phyloP scores from a whole-genome alignment of 148 eudicot genomes.

The Pouteria glomerata region DNA sequence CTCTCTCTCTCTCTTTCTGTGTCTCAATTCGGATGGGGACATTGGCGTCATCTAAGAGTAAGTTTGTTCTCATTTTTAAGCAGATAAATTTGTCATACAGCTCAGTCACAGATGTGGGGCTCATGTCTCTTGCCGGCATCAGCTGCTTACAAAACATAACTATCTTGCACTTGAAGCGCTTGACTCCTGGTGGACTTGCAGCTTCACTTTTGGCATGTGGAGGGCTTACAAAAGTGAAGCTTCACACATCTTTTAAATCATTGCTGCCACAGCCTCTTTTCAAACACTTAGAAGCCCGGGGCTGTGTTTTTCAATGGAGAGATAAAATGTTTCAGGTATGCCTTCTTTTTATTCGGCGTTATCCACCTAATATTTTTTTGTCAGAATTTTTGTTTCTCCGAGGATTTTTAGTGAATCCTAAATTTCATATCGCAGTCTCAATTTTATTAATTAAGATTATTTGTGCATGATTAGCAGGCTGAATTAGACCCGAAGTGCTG shows the following conservation, averaged over 20 bases:
- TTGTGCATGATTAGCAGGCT: slow-evolving; percentile 42
- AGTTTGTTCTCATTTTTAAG: slow-evolving; percentile 6
- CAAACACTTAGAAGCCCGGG: slow-evolving; percentile 70
- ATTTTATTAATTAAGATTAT: not conserved
- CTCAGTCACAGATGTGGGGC: slow-evolving; percentile 75
- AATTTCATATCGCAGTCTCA: not conserved
- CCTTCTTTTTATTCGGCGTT: not conserved
- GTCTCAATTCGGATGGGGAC: not conserved
- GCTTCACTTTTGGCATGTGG: slow-evolving; percentile 81
- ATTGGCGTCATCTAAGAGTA: not conserved
- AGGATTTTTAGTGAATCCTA: not conserved
- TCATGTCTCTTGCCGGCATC: slow-evolving; percentile 69
- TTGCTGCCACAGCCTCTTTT: slow-evolving; percentile 54
- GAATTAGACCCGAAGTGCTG: slow-evolving; percentile 81
- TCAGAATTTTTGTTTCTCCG: not conserved
- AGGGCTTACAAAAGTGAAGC: slow-evolving; percentile 83
- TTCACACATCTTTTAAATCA: slow-evolving; percentile 52
- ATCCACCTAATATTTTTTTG: not conserved
- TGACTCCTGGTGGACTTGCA: slow-evolving; percentile 69
- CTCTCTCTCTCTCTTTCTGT: not conserved
- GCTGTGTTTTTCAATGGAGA: slow-evolving; percentile 75
- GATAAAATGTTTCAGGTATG: slow-evolving; percentile 72
- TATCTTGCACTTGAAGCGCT: slow-evolving; percentile 63
- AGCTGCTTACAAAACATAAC: slow-evolving; percentile 76
- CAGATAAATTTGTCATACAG: slow-evolving; percentile 83